Evolutionary conservation across 2,329 filamentous ascomycete species (phyloP).

Genomic region (Neonectria sp.): DNA sequence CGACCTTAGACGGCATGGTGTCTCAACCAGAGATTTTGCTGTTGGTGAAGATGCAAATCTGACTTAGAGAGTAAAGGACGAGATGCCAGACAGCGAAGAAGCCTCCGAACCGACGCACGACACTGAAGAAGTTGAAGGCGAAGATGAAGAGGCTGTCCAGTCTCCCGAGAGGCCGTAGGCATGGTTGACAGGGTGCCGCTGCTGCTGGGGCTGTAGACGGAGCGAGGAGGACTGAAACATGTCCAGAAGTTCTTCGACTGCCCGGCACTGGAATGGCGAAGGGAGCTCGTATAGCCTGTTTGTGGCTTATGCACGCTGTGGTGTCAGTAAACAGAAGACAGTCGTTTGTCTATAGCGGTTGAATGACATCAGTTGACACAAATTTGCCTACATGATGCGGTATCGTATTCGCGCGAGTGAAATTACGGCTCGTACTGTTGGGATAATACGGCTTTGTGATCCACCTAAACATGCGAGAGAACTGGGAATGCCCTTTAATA

Average conservation of each 20-base stretch:
- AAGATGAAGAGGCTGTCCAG: not conserved
- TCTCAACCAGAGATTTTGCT: constrained; percentile 16
- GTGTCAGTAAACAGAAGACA: not conserved
- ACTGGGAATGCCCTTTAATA: too few species aligned
- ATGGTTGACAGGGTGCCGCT: constrained; percentile 14
- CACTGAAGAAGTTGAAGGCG: not conserved
- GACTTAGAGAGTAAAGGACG: not conserved
- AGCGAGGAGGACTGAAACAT: constrained; percentile 13
- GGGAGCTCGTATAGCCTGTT: constrained; percentile 1
- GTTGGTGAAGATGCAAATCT: not conserved
- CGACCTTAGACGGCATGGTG: constrained; percentile 1
- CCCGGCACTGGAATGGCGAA: not conserved
- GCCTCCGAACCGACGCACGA: not conserved
- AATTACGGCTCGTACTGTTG: not conserved
- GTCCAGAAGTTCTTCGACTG: not conserved
- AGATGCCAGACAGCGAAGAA: not conserved
- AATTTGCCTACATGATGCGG: not conserved
- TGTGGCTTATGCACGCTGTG: constrained; percentile 3
- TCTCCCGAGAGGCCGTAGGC: constrained; percentile 14
- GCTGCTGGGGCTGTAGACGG: constrained; percentile 3
- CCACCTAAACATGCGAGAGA: too few species aligned
- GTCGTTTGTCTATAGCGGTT: constrained; percentile 16
- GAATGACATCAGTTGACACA: constrained; percentile 15
- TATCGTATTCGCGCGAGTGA: constrained; percentile 1
- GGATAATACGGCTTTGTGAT: not conserved